These are phyloP conservation scores for Verruconis gallopava DNA, from an alignment of 2,329 filamentous ascomycete species.

Conservation along the genomic window DNA sequence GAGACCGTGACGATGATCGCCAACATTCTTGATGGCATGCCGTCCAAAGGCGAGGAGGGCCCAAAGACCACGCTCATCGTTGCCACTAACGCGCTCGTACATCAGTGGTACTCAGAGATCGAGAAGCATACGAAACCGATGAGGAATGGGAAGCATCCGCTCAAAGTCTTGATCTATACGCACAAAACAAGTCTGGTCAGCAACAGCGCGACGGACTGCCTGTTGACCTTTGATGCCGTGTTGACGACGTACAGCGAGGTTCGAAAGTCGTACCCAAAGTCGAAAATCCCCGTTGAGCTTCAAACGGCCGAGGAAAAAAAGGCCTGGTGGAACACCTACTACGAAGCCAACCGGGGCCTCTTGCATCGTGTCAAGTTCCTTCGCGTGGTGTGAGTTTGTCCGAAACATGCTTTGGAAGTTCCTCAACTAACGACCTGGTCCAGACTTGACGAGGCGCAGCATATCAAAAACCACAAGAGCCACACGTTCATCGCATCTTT, in stretches of 20 bases:
- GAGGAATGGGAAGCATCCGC: background rate
- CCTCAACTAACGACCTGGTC: no score
- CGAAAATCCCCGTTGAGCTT: slow-evolving; percentile 23
- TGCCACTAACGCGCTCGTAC: slow-evolving; percentile 25
- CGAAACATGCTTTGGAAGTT: no score
- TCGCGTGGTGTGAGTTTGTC: slow-evolving; percentile 7
- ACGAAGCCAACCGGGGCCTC: slow-evolving; percentile 20
- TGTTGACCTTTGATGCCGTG: slow-evolving; percentile 6
- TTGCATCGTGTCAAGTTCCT: slow-evolving; percentile 29
- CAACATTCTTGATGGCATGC: slow-evolving; percentile 30
- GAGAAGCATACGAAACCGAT: slow-evolving; percentile 13
- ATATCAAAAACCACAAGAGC: slow-evolving; percentile 37
- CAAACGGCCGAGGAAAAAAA: slow-evolving; percentile 28
- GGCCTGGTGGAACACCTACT: slow-evolving; percentile 23
- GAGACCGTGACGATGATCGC: slow-evolving; percentile 29
- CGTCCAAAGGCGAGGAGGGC: slow-evolving; percentile 10
- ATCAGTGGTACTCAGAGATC: slow-evolving; percentile 28
- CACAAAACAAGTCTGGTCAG: background rate
- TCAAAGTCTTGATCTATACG: slow-evolving; percentile 5
- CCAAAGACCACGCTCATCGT: slow-evolving; percentile 30
- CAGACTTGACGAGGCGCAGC: slow-evolving; percentile 41
- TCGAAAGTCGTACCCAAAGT: slow-evolving; percentile 29
- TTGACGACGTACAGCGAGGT: slow-evolving; percentile 33
- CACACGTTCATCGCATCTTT: slow-evolving; percentile 34
- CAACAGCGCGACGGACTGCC: background rate